Percentiles rank a stretch among this genome's conserved stretches.
Evolutionary conservation across 768 basidiomycete genomes (phyloP).

Genomic region (Hebeloma cylindrosporum): DNA sequence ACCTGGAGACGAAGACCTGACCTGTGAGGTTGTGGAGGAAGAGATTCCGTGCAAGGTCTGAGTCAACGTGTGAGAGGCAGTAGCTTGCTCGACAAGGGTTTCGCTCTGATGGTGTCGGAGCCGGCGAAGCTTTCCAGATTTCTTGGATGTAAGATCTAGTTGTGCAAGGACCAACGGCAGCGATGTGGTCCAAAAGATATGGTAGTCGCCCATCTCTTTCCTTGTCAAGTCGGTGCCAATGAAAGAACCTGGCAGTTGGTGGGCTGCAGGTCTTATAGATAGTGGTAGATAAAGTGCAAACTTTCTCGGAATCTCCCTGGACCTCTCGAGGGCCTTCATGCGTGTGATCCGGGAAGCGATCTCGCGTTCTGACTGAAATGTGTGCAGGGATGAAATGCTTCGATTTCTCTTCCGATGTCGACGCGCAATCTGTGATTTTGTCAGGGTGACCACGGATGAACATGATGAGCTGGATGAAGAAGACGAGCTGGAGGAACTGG

Average conservation of each 20-base stretch:
- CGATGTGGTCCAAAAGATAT: constrained; percentile 45
- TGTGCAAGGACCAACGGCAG: constrained; percentile 47
- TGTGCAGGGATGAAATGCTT: constrained; percentile 51
- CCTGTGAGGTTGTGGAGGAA: constrained; percentile 2
- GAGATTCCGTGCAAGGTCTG: constrained; percentile 3
- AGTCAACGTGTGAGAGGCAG: not conserved
- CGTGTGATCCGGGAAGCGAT: constrained; percentile 59
- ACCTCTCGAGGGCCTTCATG: constrained; percentile 60
- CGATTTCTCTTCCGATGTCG: constrained; percentile 47
- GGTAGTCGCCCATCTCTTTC: constrained; percentile 16
- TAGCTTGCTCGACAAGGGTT: not conserved
- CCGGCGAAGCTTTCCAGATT: constrained; percentile 23
- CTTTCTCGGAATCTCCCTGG: constrained; percentile 56
- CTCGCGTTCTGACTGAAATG: constrained; percentile 54
- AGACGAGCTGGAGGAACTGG: constrained; percentile 43
- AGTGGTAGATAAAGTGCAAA: constrained; percentile 68
- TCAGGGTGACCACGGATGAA: constrained; percentile 41
- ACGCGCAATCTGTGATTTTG: constrained; percentile 37
- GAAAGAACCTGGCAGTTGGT: constrained; percentile 3
- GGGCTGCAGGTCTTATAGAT: constrained; percentile 15
- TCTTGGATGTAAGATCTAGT: constrained; percentile 50
- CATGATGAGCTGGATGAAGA: constrained; percentile 45
- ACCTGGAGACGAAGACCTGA: constrained; percentile 11
- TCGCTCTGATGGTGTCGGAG: constrained; percentile 13
- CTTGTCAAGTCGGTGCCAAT: not conserved